phyloP scores from a whole-genome alignment of 306 rosid species.

The Cucurbita moschata region DNA sequence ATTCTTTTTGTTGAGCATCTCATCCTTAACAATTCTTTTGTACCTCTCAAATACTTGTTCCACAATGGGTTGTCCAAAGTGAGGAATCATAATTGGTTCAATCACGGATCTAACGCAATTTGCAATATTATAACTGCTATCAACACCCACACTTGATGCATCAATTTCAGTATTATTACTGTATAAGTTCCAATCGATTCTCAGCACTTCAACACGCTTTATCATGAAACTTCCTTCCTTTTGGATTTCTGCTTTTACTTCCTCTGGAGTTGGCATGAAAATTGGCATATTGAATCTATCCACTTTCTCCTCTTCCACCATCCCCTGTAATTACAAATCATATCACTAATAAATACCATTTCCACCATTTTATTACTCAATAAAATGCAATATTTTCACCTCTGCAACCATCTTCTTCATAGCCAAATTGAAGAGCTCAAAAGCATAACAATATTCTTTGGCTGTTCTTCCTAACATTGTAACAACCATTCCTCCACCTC shows the following conservation, averaged over 20 bases:
- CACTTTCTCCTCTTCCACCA: conserved; percentile 18
- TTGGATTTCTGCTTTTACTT: conserved; percentile 19
- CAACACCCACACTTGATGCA: too few species aligned
- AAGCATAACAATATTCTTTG: neutral
- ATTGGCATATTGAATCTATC: conserved; percentile 22
- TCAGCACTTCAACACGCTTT: conserved; percentile 4
- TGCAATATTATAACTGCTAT: too few species aligned
- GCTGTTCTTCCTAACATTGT: conserved; percentile 14
- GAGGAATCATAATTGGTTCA: too few species aligned
- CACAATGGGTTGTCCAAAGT: too few species aligned
- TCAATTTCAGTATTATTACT: too few species aligned
- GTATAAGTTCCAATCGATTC: conserved; percentile 15
- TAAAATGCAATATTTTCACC: conserved; percentile 2
- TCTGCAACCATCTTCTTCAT: conserved; percentile 26
- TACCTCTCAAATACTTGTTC: too few species aligned
- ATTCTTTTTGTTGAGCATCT: too few species aligned
- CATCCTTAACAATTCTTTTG: too few species aligned
- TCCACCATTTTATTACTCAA: too few species aligned
- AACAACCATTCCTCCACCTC: conserved; percentile 25
- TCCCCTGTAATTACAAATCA: conserved; percentile 4
- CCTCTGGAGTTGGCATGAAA: conserved; percentile 14
- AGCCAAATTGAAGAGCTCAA: conserved; percentile 11
- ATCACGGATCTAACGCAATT: too few species aligned
- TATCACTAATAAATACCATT: too few species aligned
- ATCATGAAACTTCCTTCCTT: conserved; percentile 27